Evolutionary conservation across 2,329 filamentous ascomycete genomes (phyloP).

Genomic region (Aspergillus quadrilineatus): DNA sequence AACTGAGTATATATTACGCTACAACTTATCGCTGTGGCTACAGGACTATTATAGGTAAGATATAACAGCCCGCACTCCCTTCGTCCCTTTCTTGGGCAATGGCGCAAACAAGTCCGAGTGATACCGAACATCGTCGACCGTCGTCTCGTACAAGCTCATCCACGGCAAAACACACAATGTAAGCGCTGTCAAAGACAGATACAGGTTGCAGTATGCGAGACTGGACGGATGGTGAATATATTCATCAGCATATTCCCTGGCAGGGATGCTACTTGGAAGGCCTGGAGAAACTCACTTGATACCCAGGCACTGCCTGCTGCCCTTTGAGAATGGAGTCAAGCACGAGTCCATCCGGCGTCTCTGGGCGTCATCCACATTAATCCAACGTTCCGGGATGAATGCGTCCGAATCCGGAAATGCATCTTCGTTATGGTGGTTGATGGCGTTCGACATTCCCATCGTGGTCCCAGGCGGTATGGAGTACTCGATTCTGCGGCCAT

Average conservation of each 20-base stretch:
- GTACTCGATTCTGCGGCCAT: constrained; percentile 22
- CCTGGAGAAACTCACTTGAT: background rate
- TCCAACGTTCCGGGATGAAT: constrained; percentile 45
- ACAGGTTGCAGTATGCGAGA: background rate
- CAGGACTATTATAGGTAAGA: background rate
- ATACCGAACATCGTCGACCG: background rate
- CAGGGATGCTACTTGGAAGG: background rate
- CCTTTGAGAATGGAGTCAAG: background rate
- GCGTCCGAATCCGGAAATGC: background rate
- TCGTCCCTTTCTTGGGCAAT: background rate
- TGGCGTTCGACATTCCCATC: constrained; percentile 38
- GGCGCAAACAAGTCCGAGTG: background rate
- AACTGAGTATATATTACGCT: too few relatives aligned
- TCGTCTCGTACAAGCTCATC: background rate
- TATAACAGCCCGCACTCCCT: background rate
- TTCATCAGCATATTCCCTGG: background rate
- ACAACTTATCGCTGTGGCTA: too few relatives aligned
- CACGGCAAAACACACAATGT: background rate
- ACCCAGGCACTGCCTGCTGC: background rate
- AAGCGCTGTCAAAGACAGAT: background rate
- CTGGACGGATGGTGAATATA: background rate
- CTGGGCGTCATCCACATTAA: background rate
- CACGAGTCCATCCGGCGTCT: background rate
- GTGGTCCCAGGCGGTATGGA: constrained; percentile 32
- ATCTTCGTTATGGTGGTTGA: constrained; percentile 27